Conservation (phyloP, 139 green algal species). For the Ettlia oleoabundans region DNA sequence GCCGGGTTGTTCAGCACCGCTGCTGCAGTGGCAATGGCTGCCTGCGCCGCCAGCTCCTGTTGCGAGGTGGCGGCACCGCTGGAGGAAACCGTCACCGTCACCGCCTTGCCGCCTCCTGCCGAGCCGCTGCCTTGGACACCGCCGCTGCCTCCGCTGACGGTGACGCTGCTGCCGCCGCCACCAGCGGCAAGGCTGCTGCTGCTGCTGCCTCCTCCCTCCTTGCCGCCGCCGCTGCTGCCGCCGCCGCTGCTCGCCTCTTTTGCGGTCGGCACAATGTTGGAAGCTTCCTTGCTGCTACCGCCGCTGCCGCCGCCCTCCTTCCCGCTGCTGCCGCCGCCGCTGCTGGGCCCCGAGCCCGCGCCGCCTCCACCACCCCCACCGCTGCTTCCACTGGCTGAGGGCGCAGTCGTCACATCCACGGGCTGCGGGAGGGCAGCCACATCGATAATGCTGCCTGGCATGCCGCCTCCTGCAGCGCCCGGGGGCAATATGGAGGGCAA, state of each 20-base stretch:
- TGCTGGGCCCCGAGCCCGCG: background rate
- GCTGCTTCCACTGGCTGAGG: background rate
- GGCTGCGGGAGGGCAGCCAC: conserved; percentile 40
- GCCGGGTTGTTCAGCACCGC: conserved; percentile 15
- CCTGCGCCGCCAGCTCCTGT: conserved; percentile 14
- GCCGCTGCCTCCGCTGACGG: background rate
- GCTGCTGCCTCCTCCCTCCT: background rate
- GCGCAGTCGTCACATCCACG: conserved; percentile 36
- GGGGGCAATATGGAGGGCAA: background rate
- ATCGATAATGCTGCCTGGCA: conserved; percentile 24
- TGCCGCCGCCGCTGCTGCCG: background rate
- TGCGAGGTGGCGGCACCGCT: background rate
- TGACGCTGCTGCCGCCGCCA: background rate
- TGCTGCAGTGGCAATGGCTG: background rate
- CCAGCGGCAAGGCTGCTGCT: background rate
- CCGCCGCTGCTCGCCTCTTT: background rate
- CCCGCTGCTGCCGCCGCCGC: background rate
- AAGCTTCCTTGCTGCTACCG: background rate
- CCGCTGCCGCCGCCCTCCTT: conserved; percentile 12
- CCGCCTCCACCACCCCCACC: too few species aligned
- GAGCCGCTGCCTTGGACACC: background rate
- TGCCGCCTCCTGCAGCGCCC: conserved; percentile 7
- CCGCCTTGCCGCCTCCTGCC: background rate
- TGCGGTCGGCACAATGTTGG: conserved; percentile 23
- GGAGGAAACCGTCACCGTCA: background rate